phyloP scores from a whole-genome alignment of 148 eudicot genomes.

The Talinum fruticosum region DNA sequence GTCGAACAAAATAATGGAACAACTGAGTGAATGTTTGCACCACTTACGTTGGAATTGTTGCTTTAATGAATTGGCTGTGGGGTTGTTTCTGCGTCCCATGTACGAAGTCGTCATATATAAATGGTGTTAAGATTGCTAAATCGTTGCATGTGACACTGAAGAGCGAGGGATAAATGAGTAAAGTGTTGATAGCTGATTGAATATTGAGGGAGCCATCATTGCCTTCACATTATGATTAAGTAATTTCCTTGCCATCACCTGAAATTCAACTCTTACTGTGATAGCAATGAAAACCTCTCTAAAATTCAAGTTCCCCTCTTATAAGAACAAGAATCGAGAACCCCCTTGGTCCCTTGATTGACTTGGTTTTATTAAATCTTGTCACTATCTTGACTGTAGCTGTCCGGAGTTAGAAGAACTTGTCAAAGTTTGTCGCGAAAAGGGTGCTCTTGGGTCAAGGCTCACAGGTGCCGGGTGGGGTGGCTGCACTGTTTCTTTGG shows the following conservation, averaged over 20 bases:
- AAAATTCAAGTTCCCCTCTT: no score
- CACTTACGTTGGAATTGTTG: no score
- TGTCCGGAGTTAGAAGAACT: constrained; percentile 97
- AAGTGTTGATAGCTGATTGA: not conserved
- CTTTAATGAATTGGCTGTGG: no score
- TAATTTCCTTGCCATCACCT: no score
- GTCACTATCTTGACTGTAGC: constrained; percentile 28
- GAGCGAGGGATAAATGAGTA: no score
- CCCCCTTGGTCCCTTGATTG: not conserved
- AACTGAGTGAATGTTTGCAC: no score
- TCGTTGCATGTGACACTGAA: no score
- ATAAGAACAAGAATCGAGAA: no score
- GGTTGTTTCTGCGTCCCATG: no score
- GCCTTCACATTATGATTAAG: not conserved
- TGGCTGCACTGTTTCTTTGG: constrained; percentile 90
- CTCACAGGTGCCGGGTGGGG: constrained; percentile 99
- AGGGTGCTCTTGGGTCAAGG: constrained; percentile 92
- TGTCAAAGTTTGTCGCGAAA: constrained; percentile 60
- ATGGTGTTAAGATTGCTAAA: no score
- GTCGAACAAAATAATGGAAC: no score
- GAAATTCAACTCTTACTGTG: not conserved
- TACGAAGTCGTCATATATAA: no score
- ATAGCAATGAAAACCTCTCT: not conserved
- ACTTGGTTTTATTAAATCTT: not conserved
- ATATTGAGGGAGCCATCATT: not conserved